Base-by-base conservation (phyloP, 1,284 basidiomycete genomes). In the Moesziomyces globuligerus region DNA sequence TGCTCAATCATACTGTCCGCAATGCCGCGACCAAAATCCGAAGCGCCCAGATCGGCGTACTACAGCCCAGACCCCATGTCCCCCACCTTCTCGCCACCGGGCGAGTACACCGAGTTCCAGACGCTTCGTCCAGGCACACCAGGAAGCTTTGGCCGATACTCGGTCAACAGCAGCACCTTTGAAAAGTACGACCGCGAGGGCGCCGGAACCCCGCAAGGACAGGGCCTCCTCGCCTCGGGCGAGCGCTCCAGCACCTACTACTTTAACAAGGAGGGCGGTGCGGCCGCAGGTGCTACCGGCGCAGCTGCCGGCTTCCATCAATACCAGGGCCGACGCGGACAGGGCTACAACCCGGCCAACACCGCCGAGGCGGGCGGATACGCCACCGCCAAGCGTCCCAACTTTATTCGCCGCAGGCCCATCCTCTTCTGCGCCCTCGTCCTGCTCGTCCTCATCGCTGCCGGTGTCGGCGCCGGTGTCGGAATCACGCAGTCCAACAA, bases 391-490 rank as follows among this genome's bases (percentile, higher is more conserved):
- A 71, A 60, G 51, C 56, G 45, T 24, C 36, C 38, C 10, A 38
- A 34, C 50, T 71, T 71, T 38, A 61, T 71, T 40, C 52, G 57
- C 21, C 56, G 68, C 10, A 26, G 57, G 38, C 61, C 61, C 17
- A 38, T 73, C 40, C 57, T 76, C 20, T 52, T 71, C 28, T 34
- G 29, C 25, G 39, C 69, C 21, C 34, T 76, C 38, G 41, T 57
- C 26, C 25, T 72, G 34, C 54, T 74, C 46, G 60, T 46, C 25
- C 62, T 74, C 48, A 59, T 72, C 20, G 68, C 56, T 15, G 72
- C 43, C 3, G 74, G 68, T 56, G 68, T 70, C 7, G 67, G 48
- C 40, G 74, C 55, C 15, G 74, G 68, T 50, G 68, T 70, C 28
- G 67, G 55, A 24, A 57, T 60, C 40, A 41, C 47, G 3, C 50